Conservation (phyloP, 2,329 filamentous ascomycete genomes). For the Dactylellina cionopaga region DNA sequence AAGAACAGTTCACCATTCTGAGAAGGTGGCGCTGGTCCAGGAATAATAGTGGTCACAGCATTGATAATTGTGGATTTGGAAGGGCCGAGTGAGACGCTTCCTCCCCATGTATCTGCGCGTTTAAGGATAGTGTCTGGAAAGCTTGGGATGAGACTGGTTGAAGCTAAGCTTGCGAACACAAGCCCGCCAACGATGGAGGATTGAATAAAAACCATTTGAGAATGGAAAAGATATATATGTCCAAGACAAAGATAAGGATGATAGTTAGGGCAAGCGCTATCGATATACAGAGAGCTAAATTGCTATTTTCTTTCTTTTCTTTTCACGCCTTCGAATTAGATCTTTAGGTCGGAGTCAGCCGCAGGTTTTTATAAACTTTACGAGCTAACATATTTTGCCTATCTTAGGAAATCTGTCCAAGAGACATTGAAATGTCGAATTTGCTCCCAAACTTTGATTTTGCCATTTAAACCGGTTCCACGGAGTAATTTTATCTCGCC, state of each 20-base stretch:
- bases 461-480: neutral
- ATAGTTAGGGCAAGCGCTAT: no score
- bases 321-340: neutral
- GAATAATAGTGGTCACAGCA: constrained; percentile 62
- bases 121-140: constrained; percentile 12
- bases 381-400: neutral
- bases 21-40: constrained; percentile 60
- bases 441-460: neutral
- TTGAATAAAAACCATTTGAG: constrained; percentile 7
- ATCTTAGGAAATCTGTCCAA: neutral
- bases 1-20: constrained; percentile 62
- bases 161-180: neutral
- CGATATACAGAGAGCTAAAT: no score
- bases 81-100: constrained; percentile 60
- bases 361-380: neutral
- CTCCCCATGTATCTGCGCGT: constrained; percentile 60
- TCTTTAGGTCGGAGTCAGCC: neutral
- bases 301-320: neutral
- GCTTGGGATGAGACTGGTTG: constrained; percentile 17
- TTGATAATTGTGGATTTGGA: constrained; percentile 61
- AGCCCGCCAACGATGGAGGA: constrained; percentile 6
- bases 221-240: neutral
- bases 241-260: neutral
- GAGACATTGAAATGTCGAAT: neutral
- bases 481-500: neutral